Base-by-base conservation (phyloP, 306 rosid genomes). In the Carpinus viminea region DNA sequence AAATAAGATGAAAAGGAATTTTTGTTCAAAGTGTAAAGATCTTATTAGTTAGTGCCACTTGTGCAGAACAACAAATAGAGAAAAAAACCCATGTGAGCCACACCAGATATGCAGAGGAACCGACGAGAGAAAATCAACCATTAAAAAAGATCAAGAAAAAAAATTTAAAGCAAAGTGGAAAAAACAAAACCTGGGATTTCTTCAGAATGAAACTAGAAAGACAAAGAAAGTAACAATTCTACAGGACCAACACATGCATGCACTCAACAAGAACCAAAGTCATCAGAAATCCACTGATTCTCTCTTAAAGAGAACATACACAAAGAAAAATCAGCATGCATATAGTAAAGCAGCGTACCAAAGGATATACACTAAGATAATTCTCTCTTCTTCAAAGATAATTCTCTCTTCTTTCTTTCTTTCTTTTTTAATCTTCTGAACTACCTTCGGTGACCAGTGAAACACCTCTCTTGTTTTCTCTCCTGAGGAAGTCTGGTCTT, bases 181-280 rank as follows among this genome's bases (percentile, higher is more conserved):
- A 66, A 73, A 66, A 71, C 21, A 65, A 69, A 83, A 55, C 62
- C 43, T 76, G 68, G 73, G 62, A 77, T 81, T 52, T 68, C 54
- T 34, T 51, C 61, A 65, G 78, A 75, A 5, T 66, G 75, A 88
- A 81, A 70, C 72, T 45, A 76, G 80, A 64, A 48, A 65, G 26
- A 31, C 62, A 53, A 68, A 56, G 72, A 36, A 56, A 68, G 55
- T 55, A 77, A 79, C 20, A 59, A 21, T 68, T 31, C 54, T 20
- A 8, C 72, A 79, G 72, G 80, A 10, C 70, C 52, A 70, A 81
- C 65, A 68, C 88, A 79, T 87, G 97, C 89, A 92, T 89, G 96
- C 90, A 86, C 47, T 76, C 46, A 84, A 72, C 68, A 52, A 46
- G 75, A 66, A 74, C 51, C 51, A 68, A 53, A 65, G 47, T 66